Base-by-base conservation (phyloP, 2,329 filamentous ascomycete species). In the Colletotrichum tanaceti region DNA sequence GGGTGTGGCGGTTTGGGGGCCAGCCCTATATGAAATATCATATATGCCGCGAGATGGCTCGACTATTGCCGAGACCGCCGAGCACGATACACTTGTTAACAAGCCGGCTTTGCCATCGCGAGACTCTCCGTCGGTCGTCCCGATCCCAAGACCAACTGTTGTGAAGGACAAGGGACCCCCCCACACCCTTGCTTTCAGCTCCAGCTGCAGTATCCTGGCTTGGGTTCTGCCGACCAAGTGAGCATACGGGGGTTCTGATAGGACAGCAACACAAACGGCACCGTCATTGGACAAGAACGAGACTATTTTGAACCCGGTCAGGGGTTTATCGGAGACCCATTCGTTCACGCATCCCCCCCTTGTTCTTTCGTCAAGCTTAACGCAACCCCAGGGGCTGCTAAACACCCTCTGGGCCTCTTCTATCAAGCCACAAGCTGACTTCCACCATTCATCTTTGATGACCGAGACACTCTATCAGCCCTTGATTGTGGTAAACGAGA, bases 121-220 rank as follows among this genome's bases (percentile, higher is more conserved):
- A 43, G 41, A 7, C 16, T 7, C 16, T 7, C 16, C 41, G 11
- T 14, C 41, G 18, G n/a, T n/a, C n/a, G n/a, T 7, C n/a, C 16
- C 9, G 16, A 14, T 9, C 16, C 18, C 14, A 38, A 5, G 18
- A 14, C 16, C 22, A 9, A n/a, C 28, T 18, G 16, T 39, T 13
- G 9, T 59, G 57, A 49, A 28, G n/a, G 41, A 22, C 7, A 49
- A 41, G 46, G 20, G 22, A n/a, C 22, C 46, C 58, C 44, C 7
- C n/a, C n/a, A n/a, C n/a, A 28, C 28, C 46, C 47, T n/a, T 28
- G 16, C 20, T 60, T 49, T 60, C 44, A 60, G 58, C 58, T 60
- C 58, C 43, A 43, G 50, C 58, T 50, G 58, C 58, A 50, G 22
- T 24, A n/a, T n/a, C 24, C 58, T 39, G 35, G n/a, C 43, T 22